Evolutionary conservation across 179 eudicot genomes (phyloP), one percentile per base, ranked within the genome.

Genomic region (Spinacia oleracea): DNA sequence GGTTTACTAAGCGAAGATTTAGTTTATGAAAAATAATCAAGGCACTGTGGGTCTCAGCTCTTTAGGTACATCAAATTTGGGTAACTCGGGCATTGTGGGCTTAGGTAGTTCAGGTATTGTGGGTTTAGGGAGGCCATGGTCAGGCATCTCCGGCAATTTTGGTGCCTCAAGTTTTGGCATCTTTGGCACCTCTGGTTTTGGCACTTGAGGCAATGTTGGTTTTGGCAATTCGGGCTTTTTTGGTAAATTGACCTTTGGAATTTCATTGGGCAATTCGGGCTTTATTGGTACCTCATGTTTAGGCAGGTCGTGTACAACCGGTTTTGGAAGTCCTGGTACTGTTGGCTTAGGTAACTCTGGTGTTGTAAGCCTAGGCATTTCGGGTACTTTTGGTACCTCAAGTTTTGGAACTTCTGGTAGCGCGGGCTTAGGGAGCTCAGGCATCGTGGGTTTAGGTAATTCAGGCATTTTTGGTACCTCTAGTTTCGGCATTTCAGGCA

Each of bases 401-500:
- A 35, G 74, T n/a, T 81, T 76, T 27, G 77, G 68, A 1, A 71
- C 10, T 63, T 76, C 79, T 1, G 83, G 72, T 31, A 76, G 14
- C 1, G n/a, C n/a, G n/a, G n/a, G n/a, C n/a, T n/a, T n/a, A n/a
- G n/a, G n/a, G n/a, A n/a, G n/a, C n/a, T n/a, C n/a, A n/a, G n/a
- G n/a, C n/a, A n/a, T n/a, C n/a, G 21, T 12, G 11, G 76, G 76
- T 35, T 70, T 81, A 2, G 80, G 80, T 12, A 76, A 3, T 6
- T 80, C 75, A 1, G 78, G 82, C 11, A 74, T 29, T 9, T 78
- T 68, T n/a, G n/a, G n/a, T n/a, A n/a, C n/a, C n/a, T n/a, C n/a
- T n/a, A n/a, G n/a, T n/a, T n/a, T n/a, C 4, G 55, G 72, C 1
- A 65, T 10, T n/a, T 25, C 58, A 5, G 66, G 74, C 55, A 16